Percentiles rank a stretch among this genome's conserved stretches.
Evolutionary conservation across 2,329 filamentous ascomycete genomes (phyloP).

Genomic region (Verticillium dahliae): DNA sequence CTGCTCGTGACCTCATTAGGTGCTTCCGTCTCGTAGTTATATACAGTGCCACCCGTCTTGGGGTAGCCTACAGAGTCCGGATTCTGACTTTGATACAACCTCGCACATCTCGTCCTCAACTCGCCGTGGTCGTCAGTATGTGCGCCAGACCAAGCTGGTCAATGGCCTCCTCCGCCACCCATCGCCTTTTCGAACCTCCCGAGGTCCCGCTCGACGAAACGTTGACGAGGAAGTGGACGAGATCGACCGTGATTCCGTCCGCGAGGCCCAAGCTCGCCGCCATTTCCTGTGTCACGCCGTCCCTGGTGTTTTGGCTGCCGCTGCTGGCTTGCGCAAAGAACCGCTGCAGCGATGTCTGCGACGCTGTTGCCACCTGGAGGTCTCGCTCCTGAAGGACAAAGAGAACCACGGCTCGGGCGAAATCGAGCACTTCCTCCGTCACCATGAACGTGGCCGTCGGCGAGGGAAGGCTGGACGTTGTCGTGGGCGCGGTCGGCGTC

Average conservation of each 20-base stretch:
- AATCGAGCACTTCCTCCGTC: constrained; percentile 53
- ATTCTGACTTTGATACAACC: background rate
- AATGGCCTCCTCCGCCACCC: background rate
- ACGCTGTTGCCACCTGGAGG: constrained; percentile 42
- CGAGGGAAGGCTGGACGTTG: constrained; percentile 12
- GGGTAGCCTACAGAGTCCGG: background rate
- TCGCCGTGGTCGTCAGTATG: background rate
- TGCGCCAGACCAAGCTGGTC: background rate
- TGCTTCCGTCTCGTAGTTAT: background rate
- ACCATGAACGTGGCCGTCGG: constrained; percentile 34
- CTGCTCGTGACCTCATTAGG: constrained; percentile 1
- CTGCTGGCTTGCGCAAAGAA: constrained; percentile 41
- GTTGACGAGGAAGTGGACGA: constrained; percentile 40
- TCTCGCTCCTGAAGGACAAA: constrained; percentile 53
- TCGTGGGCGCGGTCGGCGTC: constrained; percentile 12
- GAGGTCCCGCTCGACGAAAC: constrained; percentile 12
- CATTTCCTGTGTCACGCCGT: constrained; percentile 21
- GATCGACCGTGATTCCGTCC: constrained; percentile 39
- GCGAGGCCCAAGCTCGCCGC: constrained; percentile 36
- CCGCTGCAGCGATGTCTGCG: constrained; percentile 46
- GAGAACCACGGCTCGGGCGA: constrained; percentile 55
- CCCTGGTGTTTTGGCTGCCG: constrained; percentile 19
- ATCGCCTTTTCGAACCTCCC: background rate
- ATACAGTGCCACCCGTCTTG: background rate
- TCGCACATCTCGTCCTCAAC: background rate